Conservation (phyloP, 202 grass and related monocot genomes). For the Panicum virgatum region DNA sequence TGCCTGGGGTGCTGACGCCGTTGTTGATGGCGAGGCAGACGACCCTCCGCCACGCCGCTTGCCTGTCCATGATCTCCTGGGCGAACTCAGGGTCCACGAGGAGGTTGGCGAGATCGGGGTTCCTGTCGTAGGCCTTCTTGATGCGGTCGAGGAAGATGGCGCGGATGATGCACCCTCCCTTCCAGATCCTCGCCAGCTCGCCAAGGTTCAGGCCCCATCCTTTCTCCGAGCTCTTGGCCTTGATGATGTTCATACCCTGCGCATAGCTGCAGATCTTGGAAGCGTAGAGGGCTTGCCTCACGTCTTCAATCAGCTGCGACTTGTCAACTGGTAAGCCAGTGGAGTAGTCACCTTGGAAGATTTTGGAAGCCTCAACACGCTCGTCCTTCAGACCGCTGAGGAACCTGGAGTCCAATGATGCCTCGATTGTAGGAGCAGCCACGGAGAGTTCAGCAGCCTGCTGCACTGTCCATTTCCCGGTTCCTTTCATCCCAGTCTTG, state of each 20-base stretch:
- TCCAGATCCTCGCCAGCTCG: constrained; percentile 91
- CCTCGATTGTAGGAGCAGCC: constrained; percentile 78
- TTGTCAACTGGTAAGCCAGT: constrained; percentile 59
- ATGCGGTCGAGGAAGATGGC: constrained; percentile 93
- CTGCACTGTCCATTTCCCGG: constrained; percentile 88
- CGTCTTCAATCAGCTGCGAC: constrained; percentile 78
- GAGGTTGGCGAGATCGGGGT: constrained; percentile 60
- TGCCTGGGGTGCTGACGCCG: constrained; percentile 78
- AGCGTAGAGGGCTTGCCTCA: constrained; percentile 78
- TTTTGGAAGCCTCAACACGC: constrained; percentile 54
- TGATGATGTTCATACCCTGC: constrained; percentile 88
- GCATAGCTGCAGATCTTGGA: constrained; percentile 94
- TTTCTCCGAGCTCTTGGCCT: constrained; percentile 79
- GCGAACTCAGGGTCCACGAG: constrained; percentile 88
- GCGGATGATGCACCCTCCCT: constrained; percentile 87
- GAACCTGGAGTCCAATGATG: constrained; percentile 85
- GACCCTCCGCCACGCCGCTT: constrained; percentile 65
- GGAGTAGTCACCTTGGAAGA: constrained; percentile 65
- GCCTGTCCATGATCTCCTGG: constrained; percentile 79
- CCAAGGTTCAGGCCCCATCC: constrained; percentile 77
- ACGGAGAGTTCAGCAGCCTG: constrained; percentile 85
- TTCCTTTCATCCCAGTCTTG: constrained; percentile 95
- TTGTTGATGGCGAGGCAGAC: constrained; percentile 78
- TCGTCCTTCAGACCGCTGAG: constrained; percentile 83
- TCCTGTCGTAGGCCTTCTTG: constrained; percentile 83